phyloP scores from a whole-genome alignment of 495 filamentous ascomycete genomes.

The Penicillium desertorum region DNA sequence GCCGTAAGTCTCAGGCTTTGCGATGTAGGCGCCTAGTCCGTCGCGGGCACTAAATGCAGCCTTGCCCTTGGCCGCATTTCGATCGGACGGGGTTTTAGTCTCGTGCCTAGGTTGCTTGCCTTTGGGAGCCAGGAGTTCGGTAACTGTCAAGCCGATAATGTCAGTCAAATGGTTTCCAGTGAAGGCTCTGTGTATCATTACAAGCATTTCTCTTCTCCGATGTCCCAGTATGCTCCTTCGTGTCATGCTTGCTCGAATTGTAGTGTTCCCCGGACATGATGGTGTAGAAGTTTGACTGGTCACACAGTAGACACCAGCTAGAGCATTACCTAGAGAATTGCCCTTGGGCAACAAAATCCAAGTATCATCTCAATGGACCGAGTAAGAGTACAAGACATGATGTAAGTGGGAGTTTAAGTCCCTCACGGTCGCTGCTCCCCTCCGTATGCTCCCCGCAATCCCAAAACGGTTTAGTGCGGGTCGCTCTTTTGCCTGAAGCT shows the following conservation, averaged over 20 bases:
- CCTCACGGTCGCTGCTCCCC: constrained; percentile 1
- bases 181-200: constrained; percentile 20
- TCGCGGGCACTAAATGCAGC: constrained; percentile 50
- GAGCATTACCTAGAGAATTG: constrained; percentile 3
- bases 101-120: constrained; percentile 44
- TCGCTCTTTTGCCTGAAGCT: constrained; percentile 20
- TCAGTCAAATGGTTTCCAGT: background rate
- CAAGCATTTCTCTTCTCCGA: constrained; percentile 47
- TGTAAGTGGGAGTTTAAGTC: constrained; percentile 1
- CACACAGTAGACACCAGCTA: background rate
- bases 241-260: constrained; percentile 1
- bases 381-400: background rate
- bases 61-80: constrained; percentile 28
- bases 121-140: constrained; percentile 67
- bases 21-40: constrained; percentile 69
- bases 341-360: background rate
- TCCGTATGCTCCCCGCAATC: constrained; percentile 30
- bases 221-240: constrained; percentile 15
- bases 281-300: background rate
- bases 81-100: constrained; percentile 25
- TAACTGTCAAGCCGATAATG: constrained; percentile 44
- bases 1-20: constrained; percentile 64
- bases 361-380: constrained; percentile 7
- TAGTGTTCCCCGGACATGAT: constrained; percentile 13
- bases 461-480: constrained; percentile 41